Evolutionary conservation across 257 asterid species (phyloP), one percentile per base, ranked within the genome.

Genomic region (Phtheirospermum japonicum): DNA sequence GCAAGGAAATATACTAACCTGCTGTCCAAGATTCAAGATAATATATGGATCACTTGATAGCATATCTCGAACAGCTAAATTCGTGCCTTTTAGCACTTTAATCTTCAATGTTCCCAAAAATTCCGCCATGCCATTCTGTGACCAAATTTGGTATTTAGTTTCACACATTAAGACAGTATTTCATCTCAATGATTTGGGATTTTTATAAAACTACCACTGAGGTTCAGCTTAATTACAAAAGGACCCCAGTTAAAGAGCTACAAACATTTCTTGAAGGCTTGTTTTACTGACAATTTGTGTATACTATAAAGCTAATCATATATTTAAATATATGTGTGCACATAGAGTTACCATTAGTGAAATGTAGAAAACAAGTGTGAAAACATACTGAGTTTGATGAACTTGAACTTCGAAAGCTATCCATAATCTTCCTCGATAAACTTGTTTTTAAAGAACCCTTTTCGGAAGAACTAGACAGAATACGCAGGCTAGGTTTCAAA

Each of bases 11-110:
- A 26, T 28, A 70, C 76, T 54, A 74, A 92, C 99, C 95, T 89
- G 96, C 55, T 71, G 73, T 20, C 99, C 99, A 56, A 93, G 89
- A 63, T 72, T 72, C 79, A 93, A 68, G 69, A 87, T 77, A 64
- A 93, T 80, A 68, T 93, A 93, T 17, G 99, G 99, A 82, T 93
- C 99, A 60, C 99, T 93, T n/a, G 99, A 80, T 70, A 82, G 79
- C 99, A 89, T 93, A 79, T 93, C 99, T 45, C 97, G 95, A 63
- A 93, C 73, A 48, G 96, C 99, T 82, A 93, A 79, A 70, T 93
- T 89, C 31, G 90, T 79, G 76, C 99, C 99, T 79, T 80, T 85
- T 11, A 82, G 73, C 63, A 93, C 82, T 79, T 68, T 87, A 60
- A 89, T 36, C 87, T 85, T 93, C 83, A 93, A 53, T 59, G 71